phyloP scores from a whole-genome alignment of 2,329 filamentous ascomycete species.

The Daldinia sp. region DNA sequence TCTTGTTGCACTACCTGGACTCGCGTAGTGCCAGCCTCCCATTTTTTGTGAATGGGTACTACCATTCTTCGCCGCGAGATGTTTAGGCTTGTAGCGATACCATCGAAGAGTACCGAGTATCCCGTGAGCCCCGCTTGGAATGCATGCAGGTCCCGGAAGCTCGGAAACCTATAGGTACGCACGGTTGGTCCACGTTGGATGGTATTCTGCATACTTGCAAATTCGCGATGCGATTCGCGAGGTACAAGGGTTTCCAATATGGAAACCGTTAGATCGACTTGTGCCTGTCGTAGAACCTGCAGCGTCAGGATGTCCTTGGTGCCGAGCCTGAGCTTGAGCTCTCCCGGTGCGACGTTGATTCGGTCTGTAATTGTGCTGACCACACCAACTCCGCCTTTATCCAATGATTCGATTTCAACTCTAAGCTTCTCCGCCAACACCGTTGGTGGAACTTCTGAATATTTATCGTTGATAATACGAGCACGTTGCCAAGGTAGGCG shows the following conservation, averaged over 20 bases:
- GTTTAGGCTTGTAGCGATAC: conserved; percentile 75
- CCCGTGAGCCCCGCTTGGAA: conserved; percentile 85
- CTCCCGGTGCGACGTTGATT: conserved; percentile 81
- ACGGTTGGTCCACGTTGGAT: conserved; percentile 68
- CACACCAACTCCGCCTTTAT: conserved; percentile 49
- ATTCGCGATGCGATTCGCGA: conserved; percentile 67
- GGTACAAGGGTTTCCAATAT: conserved; percentile 72
- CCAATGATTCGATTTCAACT: conserved; percentile 77
- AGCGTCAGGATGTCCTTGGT: conserved; percentile 68
- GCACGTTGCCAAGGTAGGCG: conserved; percentile 70
- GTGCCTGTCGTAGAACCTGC: conserved; percentile 74
- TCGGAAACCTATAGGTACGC: conserved; percentile 75
- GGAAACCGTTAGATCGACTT: conserved; percentile 79
- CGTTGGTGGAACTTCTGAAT: conserved; percentile 69
- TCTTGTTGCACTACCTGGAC: conserved; percentile 83
- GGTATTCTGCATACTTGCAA: conserved; percentile 67
- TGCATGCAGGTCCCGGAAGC: conserved; percentile 72
- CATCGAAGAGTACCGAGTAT: conserved; percentile 78
- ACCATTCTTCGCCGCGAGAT: conserved; percentile 89
- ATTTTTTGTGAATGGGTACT: conserved; percentile 92
- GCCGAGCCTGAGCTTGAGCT: conserved; percentile 72
- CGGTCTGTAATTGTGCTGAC: conserved; percentile 80
- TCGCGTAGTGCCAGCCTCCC: conserved; percentile 82
- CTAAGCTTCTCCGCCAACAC: conserved; percentile 80
- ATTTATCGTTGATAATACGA: conserved; percentile 76